These are phyloP conservation scores for Entophlyctis luteolus DNA, from an alignment of 192 early-diverging fungal species.

Conservation along the genomic window DNA sequence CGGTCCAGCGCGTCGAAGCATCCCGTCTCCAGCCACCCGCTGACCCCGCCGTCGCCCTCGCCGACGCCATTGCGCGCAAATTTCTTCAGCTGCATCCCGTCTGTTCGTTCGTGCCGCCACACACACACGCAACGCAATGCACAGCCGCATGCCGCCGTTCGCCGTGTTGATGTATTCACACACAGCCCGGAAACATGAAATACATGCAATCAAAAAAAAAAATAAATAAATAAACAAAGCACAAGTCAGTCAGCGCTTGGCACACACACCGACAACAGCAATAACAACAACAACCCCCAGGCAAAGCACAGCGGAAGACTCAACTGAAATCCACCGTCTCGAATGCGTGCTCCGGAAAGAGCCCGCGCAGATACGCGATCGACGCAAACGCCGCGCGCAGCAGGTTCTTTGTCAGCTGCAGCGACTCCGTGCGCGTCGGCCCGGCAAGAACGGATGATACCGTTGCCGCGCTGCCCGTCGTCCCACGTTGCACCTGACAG, in stretches of 20 bases:
- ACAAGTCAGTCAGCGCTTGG: neutral
- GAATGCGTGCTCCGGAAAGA: conserved; percentile 8
- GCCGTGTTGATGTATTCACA: neutral
- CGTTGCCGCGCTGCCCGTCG: too few species aligned
- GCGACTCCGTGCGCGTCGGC: conserved; percentile 1
- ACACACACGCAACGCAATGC: too few species aligned
- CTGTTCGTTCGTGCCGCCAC: too few species aligned
- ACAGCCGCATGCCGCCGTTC: too few species aligned
- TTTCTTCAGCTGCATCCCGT: neutral
- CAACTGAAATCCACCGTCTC: neutral
- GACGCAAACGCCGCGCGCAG: neutral
- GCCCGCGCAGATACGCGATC: conserved; percentile 11
- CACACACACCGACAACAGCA: neutral
- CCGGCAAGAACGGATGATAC: too few species aligned
- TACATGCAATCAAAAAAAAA: neutral
- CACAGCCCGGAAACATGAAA: neutral
- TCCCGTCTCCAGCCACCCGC: neutral
- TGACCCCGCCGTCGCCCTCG: neutral
- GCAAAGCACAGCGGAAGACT: neutral
- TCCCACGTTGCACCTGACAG: too few species aligned
- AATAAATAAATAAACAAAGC: neutral
- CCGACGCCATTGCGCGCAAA: neutral
- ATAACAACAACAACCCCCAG: neutral
- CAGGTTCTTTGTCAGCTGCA: conserved; percentile 11
- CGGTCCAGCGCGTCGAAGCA: conserved; percentile 18